Base-by-base conservation (phyloP, 2,329 filamentous ascomycete genomes). In the Penicillium sp. region DNA sequence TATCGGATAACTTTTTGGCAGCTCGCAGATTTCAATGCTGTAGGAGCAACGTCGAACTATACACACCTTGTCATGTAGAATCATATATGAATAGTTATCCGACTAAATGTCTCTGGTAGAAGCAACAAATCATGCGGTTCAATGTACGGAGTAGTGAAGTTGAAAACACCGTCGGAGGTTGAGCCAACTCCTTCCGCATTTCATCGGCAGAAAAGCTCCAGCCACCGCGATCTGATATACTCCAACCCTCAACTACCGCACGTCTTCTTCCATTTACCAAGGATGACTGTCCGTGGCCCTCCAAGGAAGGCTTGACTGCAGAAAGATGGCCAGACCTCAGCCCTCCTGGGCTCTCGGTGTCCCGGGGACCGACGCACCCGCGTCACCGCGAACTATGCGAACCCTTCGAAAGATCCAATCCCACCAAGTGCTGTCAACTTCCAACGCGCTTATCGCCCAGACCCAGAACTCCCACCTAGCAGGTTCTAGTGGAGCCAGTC, bases 391-490 rank as follows among this genome's bases (percentile, higher is more conserved):
- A 54, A 82, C 82, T 22, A 81, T 84, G 65, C 81, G 86, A 61
- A 79, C 81, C 39, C 76, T 90, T 52, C 81, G 87, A 59, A 85
- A 86, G 65, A 81, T 89, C 27, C 86, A 89, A 69, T 90, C 87
- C 28, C 86, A 88, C 42, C 86, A 89, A 51, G 64, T 73, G 76
- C 80, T 69, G 71, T 89, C 65, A 65, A 80, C 81, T 0, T 74
- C 85, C 55, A 82, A 84, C 60, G 78, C 83, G n/a, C 81, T 84
- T 62, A 82, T 84, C 64, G 78, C 79, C 38, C 77, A 71, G 34
- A 76, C 66, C 52, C 58, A 64, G 11, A 56, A 56, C 7, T 52
- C 60, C 27, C 57, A 48, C 8, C 53, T 52, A 48, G 60, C 58
- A 36, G 56, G 52, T 31, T 57, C 55, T n/a, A 22, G 25, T 11